phyloP scores from a whole-genome alignment of 345 rosid species.

The Brassica rapa region DNA sequence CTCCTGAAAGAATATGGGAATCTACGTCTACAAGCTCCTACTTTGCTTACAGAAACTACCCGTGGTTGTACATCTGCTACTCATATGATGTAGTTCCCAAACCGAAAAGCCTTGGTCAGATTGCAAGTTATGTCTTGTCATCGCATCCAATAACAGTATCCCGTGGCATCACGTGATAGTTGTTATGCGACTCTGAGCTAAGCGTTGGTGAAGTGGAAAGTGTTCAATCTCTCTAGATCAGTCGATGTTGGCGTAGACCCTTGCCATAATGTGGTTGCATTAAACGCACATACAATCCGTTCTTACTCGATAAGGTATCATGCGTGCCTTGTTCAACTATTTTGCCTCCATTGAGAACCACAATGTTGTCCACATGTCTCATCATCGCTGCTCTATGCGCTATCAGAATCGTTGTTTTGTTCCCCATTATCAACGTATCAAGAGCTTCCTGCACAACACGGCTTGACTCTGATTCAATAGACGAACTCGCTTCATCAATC shows the following conservation, averaged over 20 bases:
- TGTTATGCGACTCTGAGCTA: conserved; percentile 24
- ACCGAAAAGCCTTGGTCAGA: conserved; percentile 20
- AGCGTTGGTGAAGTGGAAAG: conserved; percentile 23
- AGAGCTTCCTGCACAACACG: conserved; percentile 99
- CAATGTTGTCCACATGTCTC: conserved; percentile 98
- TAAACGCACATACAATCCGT: conserved; percentile 89
- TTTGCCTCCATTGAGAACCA: conserved; percentile 95
- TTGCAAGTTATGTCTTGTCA: conserved; percentile 12
- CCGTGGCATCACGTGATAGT: not conserved
- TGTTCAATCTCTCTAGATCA: conserved; percentile 43
- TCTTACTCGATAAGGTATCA: conserved; percentile 77
- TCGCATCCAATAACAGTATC: conserved; percentile 5
- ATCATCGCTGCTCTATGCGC: conserved; percentile 99
- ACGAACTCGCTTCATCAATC: conserved; percentile 93
- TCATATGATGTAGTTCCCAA: conserved; percentile 3
- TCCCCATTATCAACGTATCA: conserved; percentile 92
- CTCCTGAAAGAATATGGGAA: conserved; percentile 73
- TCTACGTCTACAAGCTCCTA: conserved; percentile 42
- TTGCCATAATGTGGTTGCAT: conserved; percentile 99
- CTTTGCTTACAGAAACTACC: conserved; percentile 38
- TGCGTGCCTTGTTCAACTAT: conserved; percentile 97
- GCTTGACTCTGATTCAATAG: conserved; percentile 96
- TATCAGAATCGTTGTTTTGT: conserved; percentile 94
- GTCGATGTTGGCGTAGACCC: conserved; percentile 89
- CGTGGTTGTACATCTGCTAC: conserved; percentile 31